These are phyloP conservation scores for Podila minutissima DNA, from an alignment of 192 early-diverging fungal species.

Conservation along the genomic window DNA sequence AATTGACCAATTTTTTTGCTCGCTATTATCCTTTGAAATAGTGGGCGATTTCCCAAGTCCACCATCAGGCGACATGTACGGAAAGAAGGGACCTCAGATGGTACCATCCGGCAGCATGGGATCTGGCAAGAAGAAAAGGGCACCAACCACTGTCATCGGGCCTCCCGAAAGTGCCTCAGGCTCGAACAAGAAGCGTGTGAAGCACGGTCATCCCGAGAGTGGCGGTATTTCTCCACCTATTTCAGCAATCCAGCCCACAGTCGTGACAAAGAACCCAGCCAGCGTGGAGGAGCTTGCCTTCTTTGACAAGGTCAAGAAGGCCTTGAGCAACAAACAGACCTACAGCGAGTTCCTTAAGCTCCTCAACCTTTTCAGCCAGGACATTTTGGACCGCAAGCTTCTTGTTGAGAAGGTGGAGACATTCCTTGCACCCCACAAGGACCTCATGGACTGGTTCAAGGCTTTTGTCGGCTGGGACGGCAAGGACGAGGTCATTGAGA, in stretches of 20 bases:
- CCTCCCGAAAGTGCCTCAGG: constrained; percentile 35
- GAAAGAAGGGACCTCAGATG: constrained; percentile 30
- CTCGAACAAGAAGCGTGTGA: constrained; percentile 45
- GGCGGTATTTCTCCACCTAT: constrained; percentile 47
- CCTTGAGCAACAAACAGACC: constrained; percentile 85
- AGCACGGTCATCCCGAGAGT: constrained; percentile 26
- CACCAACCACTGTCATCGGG: constrained; percentile 24
- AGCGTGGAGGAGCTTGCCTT: constrained; percentile 89
- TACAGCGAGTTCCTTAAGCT: constrained; percentile 98
- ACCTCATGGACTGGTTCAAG: constrained; percentile 97
- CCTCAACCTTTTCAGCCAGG: constrained; percentile 93
- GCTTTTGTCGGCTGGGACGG: constrained; percentile 84
- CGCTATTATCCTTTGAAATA: neutral
- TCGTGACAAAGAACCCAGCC: constrained; percentile 43
- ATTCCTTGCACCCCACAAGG: constrained; percentile 84
- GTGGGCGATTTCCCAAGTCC: constrained; percentile 46
- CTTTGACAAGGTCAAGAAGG: constrained; percentile 91
- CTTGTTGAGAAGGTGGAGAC: constrained; percentile 87
- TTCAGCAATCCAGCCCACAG: constrained; percentile 19
- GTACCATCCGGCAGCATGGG: constrained; percentile 12
- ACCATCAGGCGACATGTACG: constrained; percentile 29
- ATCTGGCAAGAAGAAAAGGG: constrained; percentile 43
- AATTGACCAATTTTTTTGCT: neutral
- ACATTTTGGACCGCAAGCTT: constrained; percentile 86
- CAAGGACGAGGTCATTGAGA: constrained; percentile 72